Evolutionary conservation across 768 basidiomycete species (phyloP).

Genomic region (Mycena indigotica): DNA sequence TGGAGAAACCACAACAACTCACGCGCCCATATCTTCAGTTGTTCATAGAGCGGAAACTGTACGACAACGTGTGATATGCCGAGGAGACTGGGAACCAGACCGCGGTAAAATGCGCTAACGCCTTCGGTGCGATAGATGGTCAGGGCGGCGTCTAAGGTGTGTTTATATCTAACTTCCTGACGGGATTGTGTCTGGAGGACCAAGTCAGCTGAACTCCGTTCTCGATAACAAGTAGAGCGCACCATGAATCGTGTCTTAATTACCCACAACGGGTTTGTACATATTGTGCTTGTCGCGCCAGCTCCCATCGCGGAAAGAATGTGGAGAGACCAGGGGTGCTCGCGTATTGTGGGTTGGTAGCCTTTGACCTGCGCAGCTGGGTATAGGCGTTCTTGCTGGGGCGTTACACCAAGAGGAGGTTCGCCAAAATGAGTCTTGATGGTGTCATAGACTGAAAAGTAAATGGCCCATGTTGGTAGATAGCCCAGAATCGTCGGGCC

Average conservation of each 20-base stretch:
- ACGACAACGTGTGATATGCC: conserved; percentile 96
- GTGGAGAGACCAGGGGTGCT: conserved; percentile 86
- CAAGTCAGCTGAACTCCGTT: conserved; percentile 1
- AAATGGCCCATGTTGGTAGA: conserved; percentile 98
- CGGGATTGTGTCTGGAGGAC: conserved; percentile 74
- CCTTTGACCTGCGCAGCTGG: conserved; percentile 85
- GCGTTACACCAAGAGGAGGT: conserved; percentile 46
- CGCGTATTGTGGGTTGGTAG: conserved; percentile 77
- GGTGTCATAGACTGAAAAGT: conserved; percentile 96
- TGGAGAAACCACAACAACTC: conserved; percentile 38
- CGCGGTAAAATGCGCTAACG: conserved; percentile 87
- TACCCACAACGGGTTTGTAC: conserved; percentile 97
- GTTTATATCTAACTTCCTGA: conserved; percentile 77
- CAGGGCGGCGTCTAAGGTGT: conserved; percentile 86
- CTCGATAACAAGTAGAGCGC: conserved; percentile 22
- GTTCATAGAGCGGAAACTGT: conserved; percentile 96
- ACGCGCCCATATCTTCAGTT: conserved; percentile 86
- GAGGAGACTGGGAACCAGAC: conserved; percentile 87
- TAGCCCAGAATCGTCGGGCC: conserved; percentile 97
- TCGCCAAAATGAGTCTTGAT: conserved; percentile 86
- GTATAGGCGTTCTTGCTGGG: conserved; percentile 55
- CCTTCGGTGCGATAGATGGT: conserved; percentile 94
- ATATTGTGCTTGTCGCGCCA: conserved; percentile 88
- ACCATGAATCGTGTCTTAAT: conserved; percentile 99
- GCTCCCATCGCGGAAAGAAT: conserved; percentile 95